These are phyloP conservation scores for Mucuna pruriens DNA, from an alignment of 306 rosid species.

Conservation along the genomic window DNA sequence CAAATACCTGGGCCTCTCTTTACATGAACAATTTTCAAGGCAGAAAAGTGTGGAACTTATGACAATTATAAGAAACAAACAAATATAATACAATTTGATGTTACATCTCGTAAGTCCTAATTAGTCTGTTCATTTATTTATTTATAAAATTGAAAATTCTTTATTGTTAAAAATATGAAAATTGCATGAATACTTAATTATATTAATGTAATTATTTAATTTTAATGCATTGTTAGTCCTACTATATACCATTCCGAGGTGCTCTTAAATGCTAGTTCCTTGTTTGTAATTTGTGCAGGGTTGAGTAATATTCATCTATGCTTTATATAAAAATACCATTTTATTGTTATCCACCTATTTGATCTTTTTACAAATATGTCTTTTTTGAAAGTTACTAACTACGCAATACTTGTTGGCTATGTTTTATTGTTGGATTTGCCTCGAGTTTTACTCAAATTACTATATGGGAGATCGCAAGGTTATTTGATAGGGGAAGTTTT, in stretches of 20 bases:
- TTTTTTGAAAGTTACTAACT: neutral
- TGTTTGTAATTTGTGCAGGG: neutral
- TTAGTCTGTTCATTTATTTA: neutral
- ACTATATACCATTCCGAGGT: neutral
- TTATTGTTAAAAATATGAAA: no score
- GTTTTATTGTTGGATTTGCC: neutral
- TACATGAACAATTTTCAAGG: neutral
- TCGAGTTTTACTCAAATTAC: no score
- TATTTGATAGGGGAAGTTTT: no score
- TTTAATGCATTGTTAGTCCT: neutral
- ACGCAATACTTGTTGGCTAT: neutral
- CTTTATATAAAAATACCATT: neutral
- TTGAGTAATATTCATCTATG: neutral
- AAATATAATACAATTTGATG: neutral
- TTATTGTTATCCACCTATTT: neutral
- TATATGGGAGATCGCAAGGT: no score
- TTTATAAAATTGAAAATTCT: neutral
- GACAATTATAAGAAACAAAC: neutral
- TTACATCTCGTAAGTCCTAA: neutral
- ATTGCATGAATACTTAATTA: no score
- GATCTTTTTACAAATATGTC: neutral
- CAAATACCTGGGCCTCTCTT: neutral
- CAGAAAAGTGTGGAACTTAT: neutral
- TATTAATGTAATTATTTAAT: no score
- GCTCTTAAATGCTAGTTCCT: neutral